Base-by-base conservation (phyloP, 768 basidiomycete species). In the Phaffia tasmanica region DNA sequence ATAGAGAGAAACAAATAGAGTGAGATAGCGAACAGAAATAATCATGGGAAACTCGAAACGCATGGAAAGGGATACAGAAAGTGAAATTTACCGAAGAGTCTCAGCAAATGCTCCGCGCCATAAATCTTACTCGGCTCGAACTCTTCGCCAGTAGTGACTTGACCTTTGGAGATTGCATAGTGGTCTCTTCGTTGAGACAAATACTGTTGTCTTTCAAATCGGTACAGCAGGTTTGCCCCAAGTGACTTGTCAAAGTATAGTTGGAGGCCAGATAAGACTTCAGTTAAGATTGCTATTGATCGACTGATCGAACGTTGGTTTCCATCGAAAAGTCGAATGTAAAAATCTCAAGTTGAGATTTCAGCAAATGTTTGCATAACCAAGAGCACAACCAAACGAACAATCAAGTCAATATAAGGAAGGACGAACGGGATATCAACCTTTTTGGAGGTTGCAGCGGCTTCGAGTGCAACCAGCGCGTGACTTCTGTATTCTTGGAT, bases 141-240 rank as follows among this genome's bases (percentile, higher is more conserved):
- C 73, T 89, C 88, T 69, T 84, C 79, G 6, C 80, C 82, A 15
- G 85, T 79, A 59, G 81, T 77, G 30, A 88, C 86, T 59, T 84
- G 71, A 15, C 71, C 70, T 81, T 57, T 48, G 0, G 81, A 84
- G 0, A 86, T 87, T 8, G 88, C 89, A 69, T 85, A 83, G 70
- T 85, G 88, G 69, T 77, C 76, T 72, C 85, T 84, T 54, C 87
- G 82, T 27, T 89, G 81, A 57, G 86, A 84, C 6, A 86, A 85
- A 70, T 94, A 97, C 75, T 98, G 93, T 7, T 84, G 84, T n/a
- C 94, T 83, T 76, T 99, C 94, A 71, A 94, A 92, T 23, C 91
- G 86, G 74, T 98, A 99, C 3, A 98, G 81, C 30, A 99, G 81
- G 76, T 89, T 92, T 65, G 86, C 84, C 5, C 94, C 79, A 14